Base-by-base conservation (phyloP, 352 stramenopile species). In the Globisporangium spinosum region DNA sequence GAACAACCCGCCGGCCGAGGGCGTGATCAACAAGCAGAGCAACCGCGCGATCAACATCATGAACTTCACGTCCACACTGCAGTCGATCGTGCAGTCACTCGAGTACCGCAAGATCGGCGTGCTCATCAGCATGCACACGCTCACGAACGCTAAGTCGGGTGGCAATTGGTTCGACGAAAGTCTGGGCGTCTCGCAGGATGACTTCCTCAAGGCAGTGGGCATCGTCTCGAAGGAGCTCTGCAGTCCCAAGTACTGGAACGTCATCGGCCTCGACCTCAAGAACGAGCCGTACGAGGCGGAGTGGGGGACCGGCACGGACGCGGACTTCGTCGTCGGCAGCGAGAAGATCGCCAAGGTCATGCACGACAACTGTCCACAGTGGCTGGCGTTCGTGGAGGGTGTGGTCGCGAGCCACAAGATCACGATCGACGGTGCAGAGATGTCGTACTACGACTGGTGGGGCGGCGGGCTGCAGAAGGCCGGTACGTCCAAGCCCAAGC, bases 361-460 rank as follows among this genome's bases (percentile, higher is more conserved):
- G 87, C 85, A 86, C 62, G 71, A 23, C 9, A 85, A 87, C 47
- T 94, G 87, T 35, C 83, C 87, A 3, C 73, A 87, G 22, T 94
- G 87, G 87, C 65, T 94, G 47, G 87, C 78, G 12, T 93, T 94
- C 47, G 87, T 94, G 20, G 87, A 94, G 58, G 87, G 87, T 20
- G 74, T 94, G 15, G 79, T 87, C 17, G 59, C 64, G 35, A 72
- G 63, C 3, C 82, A 88, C 55, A 80, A 59, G 15, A 70, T 89
- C 51, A 83, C 71, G 12, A 75, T 93, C 12, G 76, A 78, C 23
- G 79, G 77, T 8, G 62, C 68, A 20, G 64, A 79, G 51, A 74
- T 85, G 3, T 70, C 70, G n/a, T 94, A 94, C 70, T 91, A 88
- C 66, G 84, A 94, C 58, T 94, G 87, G 85, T 94, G 83, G 83